Base-by-base conservation (phyloP, 148 eudicot species). In the Silene latifolia region DNA sequence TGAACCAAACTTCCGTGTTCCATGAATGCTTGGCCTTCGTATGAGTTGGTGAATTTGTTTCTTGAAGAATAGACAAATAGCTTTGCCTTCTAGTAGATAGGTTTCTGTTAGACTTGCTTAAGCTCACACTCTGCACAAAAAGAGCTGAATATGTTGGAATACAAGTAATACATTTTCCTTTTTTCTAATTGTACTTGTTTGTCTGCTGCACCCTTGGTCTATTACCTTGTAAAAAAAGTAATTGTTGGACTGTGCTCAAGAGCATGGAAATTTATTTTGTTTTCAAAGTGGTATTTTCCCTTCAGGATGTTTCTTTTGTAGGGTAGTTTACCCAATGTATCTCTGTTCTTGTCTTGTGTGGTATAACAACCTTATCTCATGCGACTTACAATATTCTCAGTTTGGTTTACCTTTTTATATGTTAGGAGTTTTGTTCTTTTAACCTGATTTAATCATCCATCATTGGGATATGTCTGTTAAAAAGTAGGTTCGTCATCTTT, bases 41-140 rank as follows among this genome's bases (percentile, higher is more conserved):
- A 19, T 12, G 75, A 65, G 24, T 35, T 76, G n/a, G 39, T 14
- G 61, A 59, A 68, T 47, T 60, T 69, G 32, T 69, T 77, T 53
- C 17, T 58, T 62, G 54, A 5, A 29, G 6, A 1, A 5, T 24
- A 7, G 4, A 8, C 35, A 15, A 18, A 25, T 64, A 13, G 42
- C 10, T 15, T 24, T 74, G 23, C 46, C 5, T 74, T 23, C 35
- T 29, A 14, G 69, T 27, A 25, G 46, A 24, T 46, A 14, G 29
- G 56, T 27, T 35, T 19, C 44, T 11, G 4, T 75, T 17, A 17
- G 70, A 17, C 44, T 65, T 66, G 25, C 47, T 29, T 46, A 29
- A 47, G 58, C 29, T 27, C 67, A 68, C 1, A 7, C 2, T 69
- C 6, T 60, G 5, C 25, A 47, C 61, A 51, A 74, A 51, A 65